A percentile compares a stretch with the other conserved stretches of the same genome.
These are phyloP conservation scores for Zygosaccharomyces pseudobailii DNA, from an alignment of 1,139 yeast species.

Conservation along the genomic window DNA sequence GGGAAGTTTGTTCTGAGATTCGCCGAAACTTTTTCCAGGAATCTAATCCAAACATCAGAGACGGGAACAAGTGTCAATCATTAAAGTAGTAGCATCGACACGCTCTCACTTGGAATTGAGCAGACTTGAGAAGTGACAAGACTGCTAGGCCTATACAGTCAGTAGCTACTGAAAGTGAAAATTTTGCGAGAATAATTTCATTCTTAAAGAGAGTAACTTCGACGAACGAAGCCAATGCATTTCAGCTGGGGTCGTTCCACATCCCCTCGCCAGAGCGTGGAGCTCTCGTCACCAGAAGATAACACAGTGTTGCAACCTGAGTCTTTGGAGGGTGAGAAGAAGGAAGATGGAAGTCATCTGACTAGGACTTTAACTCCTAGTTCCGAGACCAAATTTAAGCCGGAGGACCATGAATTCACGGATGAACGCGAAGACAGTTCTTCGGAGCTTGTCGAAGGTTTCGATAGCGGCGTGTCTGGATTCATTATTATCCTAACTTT, in stretches of 20 bases:
- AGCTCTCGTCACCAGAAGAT: constrained; percentile 6
- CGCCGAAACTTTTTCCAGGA: not conserved
- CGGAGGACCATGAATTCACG: not conserved
- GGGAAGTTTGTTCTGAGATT: not conserved
- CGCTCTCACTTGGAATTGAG: not conserved
- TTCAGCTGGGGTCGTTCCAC: constrained; percentile 5
- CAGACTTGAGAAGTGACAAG: not conserved
- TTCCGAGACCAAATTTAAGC: not conserved
- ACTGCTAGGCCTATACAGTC: not conserved
- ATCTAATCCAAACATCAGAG: not conserved
- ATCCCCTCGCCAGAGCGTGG: not conserved
- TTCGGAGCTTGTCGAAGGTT: constrained; percentile 28
- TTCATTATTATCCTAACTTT: constrained; percentile 67
- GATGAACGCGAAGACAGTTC: constrained; percentile 41
- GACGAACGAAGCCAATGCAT: not conserved
- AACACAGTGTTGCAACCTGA: constrained; percentile 1
- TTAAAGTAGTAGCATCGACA: not conserved
- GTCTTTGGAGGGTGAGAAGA: constrained; percentile 3
- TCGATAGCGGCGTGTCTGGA: constrained; percentile 46
- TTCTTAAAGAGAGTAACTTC: not conserved
- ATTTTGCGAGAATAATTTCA: not conserved
- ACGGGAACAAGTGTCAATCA: not conserved
- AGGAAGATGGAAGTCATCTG: constrained; percentile 6
- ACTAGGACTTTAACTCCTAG: not conserved
- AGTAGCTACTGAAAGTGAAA: not conserved